Base-by-base conservation (phyloP, 1,284 basidiomycete genomes). In the Melampsora occidentalis region DNA sequence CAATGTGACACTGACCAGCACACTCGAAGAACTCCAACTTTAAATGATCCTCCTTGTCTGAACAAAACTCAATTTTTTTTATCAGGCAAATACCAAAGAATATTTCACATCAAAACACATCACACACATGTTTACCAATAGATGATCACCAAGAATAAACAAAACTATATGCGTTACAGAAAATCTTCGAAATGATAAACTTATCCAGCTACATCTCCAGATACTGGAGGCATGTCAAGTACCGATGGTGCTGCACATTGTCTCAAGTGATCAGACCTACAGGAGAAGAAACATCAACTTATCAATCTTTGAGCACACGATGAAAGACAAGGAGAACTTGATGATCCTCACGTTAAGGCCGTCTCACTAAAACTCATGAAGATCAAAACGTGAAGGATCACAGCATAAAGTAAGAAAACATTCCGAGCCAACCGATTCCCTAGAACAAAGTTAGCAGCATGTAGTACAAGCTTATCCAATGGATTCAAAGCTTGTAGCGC, bases 401-500 rank as follows among this genome's bases (percentile, higher is more conserved):
- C 84, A 4, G 93, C 90, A 83, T 97, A 97, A 61, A 88, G 85
- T 76, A 95, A 89, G 82, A 94, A 94, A 35, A 90, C 87, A 28
- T 90, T 89, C 14, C 85, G 80, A 67, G 83, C 81, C n/a, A 83
- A 77, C 5, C 94, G 90, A 82, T 94, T 94, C 51, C 92, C 91
- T 22, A 98, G 88, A 67, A 99, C 90, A 20, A 90, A 87, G 25
- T 91, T 88, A 0, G 96, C 96, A 16, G 98, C 85, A 20, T 89
- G 87, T 73, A 98, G 90, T 0, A 97, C 89, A 18, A 91, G 90
- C 33, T 94, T 88, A 82, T 99, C 96, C 9, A 97, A 86, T 0
- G 93, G 92, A 81, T 98, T 97, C 42, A 99, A 87, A 49, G 90
- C 91, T 79, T 94, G 90, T 77, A 96, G 92, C 0, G 93, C 95